A percentile compares a stretch with the other conserved stretches of the same genome.
Conservation (phyloP, 768 basidiomycete genomes). For the Phaeotremella skinneri region DNA sequence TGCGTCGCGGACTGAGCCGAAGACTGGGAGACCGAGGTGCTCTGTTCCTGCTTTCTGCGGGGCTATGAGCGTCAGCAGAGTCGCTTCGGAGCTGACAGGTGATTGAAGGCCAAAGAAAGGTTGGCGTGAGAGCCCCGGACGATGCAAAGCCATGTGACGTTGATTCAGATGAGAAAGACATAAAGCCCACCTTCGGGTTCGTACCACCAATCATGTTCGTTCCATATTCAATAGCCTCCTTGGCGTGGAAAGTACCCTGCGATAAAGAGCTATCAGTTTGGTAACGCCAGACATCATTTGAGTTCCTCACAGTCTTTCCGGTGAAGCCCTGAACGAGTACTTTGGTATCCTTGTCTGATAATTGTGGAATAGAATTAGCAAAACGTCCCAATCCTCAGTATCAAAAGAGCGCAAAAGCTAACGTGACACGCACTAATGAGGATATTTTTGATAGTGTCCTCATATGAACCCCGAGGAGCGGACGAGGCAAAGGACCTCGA, state of each 20-base stretch:
- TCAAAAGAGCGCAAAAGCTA: too few relatives aligned
- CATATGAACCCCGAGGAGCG: conserved; percentile 71
- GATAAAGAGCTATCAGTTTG: background rate
- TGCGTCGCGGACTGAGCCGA: conserved; percentile 87
- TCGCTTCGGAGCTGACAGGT: background rate
- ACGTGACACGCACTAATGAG: conserved; percentile 60
- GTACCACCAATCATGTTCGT: conserved; percentile 98
- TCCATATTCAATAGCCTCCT: conserved; percentile 88
- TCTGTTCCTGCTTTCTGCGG: conserved; percentile 94
- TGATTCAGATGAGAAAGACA: background rate
- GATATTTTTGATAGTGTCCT: conserved; percentile 85
- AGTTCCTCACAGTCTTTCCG: conserved; percentile 77
- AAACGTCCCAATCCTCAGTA: background rate
- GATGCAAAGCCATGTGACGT: background rate
- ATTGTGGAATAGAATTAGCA: background rate
- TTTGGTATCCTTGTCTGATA: conserved; percentile 78
- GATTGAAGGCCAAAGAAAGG: background rate
- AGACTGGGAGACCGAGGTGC: conserved; percentile 92
- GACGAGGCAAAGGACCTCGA: conserved; percentile 76
- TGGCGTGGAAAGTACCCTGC: conserved; percentile 92
- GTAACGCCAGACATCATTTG: background rate
- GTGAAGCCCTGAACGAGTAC: conserved; percentile 80
- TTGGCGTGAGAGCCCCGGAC: background rate
- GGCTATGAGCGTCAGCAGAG: background rate
- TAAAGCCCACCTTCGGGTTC: conserved; percentile 55